These are phyloP conservation scores for Fraxinus sp. DNA, from an alignment of 305 asterid species.

Conservation along the genomic window DNA sequence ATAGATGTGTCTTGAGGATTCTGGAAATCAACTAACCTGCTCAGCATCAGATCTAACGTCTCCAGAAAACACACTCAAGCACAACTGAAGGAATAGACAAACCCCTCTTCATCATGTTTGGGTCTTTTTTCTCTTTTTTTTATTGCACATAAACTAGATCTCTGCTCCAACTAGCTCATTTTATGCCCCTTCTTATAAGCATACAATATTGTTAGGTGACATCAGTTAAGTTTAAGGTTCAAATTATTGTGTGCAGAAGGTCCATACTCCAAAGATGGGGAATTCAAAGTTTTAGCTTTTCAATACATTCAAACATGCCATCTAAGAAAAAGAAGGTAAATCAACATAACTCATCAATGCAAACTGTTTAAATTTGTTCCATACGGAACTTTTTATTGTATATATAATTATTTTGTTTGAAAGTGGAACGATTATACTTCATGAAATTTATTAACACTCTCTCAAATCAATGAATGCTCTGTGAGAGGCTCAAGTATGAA, in stretches of 20 bases:
- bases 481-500: neutral
- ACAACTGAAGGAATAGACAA: neutral
- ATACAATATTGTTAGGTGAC: neutral
- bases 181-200: neutral
- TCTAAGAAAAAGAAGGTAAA: neutral
- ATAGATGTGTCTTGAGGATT: neutral
- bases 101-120: neutral
- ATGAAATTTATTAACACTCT: neutral
- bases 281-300: neutral
- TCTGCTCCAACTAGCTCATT: neutral
- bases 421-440: neutral
- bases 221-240: neutral
- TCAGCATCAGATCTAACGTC: neutral
- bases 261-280: neutral
- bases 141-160: neutral
- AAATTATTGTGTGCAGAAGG: neutral
- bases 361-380: neutral
- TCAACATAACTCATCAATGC: neutral
- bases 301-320: neutral
- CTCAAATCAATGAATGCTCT: neutral
- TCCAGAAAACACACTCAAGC: neutral
- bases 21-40: neutral
- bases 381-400: neutral
- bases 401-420: neutral
- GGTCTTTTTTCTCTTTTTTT: neutral